These are phyloP conservation scores for Neonothopanus nambi DNA, from an alignment of 1,284 basidiomycete species.

Conservation along the genomic window DNA sequence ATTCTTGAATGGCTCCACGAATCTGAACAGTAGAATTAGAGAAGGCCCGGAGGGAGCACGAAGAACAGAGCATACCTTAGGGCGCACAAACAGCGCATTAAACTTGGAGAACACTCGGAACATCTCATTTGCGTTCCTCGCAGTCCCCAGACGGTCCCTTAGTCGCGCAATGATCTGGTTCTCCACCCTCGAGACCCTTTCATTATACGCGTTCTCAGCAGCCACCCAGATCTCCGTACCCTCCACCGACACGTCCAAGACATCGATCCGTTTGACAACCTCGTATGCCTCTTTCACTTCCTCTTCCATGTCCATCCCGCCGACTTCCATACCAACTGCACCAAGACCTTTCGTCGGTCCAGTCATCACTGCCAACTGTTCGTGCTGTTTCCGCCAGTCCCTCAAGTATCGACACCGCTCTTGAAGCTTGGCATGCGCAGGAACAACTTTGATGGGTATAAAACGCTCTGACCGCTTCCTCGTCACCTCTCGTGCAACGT, in stretches of 20 bases:
- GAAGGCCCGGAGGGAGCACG: background rate
- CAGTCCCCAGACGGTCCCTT: conserved; percentile 91
- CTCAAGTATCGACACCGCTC: conserved; percentile 87
- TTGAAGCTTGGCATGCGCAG: conserved; percentile 90
- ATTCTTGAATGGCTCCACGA: conserved; percentile 97
- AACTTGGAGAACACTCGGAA: conserved; percentile 99
- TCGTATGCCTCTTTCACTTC: conserved; percentile 96
- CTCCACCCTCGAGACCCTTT: conserved; percentile 95
- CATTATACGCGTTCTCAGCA: conserved; percentile 97
- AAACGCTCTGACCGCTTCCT: conserved; percentile 92
- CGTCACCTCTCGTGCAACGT: conserved; percentile 93
- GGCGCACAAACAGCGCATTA: conserved; percentile 95
- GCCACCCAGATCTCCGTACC: conserved; percentile 99
- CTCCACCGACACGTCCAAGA: conserved; percentile 91
- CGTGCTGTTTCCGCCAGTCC: conserved; percentile 96
- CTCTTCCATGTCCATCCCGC: conserved; percentile 94
- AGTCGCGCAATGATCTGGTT: conserved; percentile 97
- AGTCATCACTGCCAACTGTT: conserved; percentile 97
- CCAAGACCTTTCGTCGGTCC: conserved; percentile 88
- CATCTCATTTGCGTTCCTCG: conserved; percentile 98
- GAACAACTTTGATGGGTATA: conserved; percentile 94
- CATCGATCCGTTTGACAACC: conserved; percentile 93
- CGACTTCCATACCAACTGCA: conserved; percentile 69
- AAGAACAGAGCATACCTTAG: conserved; percentile 71
- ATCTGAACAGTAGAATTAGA: conserved; percentile 52